Base-by-base conservation (phyloP, 1,284 basidiomycete genomes). In the Melampsora americana region DNA sequence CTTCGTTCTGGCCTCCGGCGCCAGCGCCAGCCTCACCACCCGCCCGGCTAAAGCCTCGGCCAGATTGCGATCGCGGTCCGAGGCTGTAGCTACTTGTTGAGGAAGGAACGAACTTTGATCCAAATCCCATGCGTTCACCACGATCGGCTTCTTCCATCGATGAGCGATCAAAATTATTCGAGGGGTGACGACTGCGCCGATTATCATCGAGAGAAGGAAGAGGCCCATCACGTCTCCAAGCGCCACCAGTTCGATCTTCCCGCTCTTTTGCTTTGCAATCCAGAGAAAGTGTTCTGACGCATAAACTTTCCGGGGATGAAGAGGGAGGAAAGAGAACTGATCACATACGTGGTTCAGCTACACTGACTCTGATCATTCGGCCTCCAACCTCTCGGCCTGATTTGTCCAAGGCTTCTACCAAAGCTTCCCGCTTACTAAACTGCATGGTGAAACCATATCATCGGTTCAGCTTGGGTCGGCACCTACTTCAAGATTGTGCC, bases 331-430 rank as follows among this genome's bases (percentile, higher is more conserved):
- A 72, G 26, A 64, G 65, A 61, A 66, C 62, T 35, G 78, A 67
- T 35, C 46, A 87, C 90, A 86, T 83, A 92, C 93, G 91, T 78
- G 95, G 90, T 82, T 99, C 96, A 23, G 96, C 96, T 60, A 99
- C 95, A 83, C 91, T 93, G 77, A 98, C 89, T 75, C 95, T 88
- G 78, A 99, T 87, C 30, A 87, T 88, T 78, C 96, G 87, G 62
- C 91, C 91, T 44, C 88, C 89, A 69, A 99, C 85, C 79, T 84
- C 80, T 60, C 72, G 61, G 44, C 81, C 81, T 70, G 77, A 80
- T 69, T 79, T 78, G 65, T 79, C 79, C 42, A 82, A 78, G 35
- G 72, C 72, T 60, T 44, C 72, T 35, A 74, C 65, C 16, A 74
- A 39, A 18, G 72, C 64, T 4, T 74, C 72, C 39, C 64, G 32